Evolutionary conservation across 192 early-diverging fungal species (phyloP), one percentile per base, ranked within the genome.

Genomic region (Entrophospora sp.): DNA sequence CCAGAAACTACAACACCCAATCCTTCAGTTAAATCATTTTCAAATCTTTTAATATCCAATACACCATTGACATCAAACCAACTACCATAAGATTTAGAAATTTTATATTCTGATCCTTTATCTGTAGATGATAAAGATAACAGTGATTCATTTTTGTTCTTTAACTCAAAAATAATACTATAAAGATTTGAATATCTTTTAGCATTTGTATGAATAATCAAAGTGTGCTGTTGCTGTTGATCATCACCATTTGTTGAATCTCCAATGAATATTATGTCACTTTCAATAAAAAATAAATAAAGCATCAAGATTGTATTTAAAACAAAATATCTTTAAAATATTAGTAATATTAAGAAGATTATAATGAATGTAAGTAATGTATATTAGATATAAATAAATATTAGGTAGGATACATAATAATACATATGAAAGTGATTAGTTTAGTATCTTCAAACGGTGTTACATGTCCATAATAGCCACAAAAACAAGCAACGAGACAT

Each of bases 51-150:
- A 27, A 67, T 46, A 18, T 74, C 81, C 70, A 88, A 70, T 60
- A 83, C 78, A 58, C 86, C 86, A 64, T 84, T 81, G 40, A 83
- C 83, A 69, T 83, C 77, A 68, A 85, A 88, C 86, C 86, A 88
- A 56, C 67, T 70, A 24, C 74, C 72, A 68, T 85, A 85, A 12
- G 78, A 77, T 71, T 77, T 77, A 42, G 70, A 77, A 52, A 82
- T 77, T 32, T 75, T 74, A 49, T 80, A 76, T 64, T 86, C 76
- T 42, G 72, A 69, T 13, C 74, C 68, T 49, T 75, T 78, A 31
- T 77, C 75, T 61, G n/a, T n/a, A n/a, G n/a, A n/a, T n/a, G n/a
- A n/a, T n/a, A n/a, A n/a, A n/a, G n/a, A 18, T 18, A 68, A 57
- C 18, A 45, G 65, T 51, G 16, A 9, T 34, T 14, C n/a, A n/a